phyloP scores from a whole-genome alignment of 1,139 yeast species.

The Candida frijolesensis region DNA sequence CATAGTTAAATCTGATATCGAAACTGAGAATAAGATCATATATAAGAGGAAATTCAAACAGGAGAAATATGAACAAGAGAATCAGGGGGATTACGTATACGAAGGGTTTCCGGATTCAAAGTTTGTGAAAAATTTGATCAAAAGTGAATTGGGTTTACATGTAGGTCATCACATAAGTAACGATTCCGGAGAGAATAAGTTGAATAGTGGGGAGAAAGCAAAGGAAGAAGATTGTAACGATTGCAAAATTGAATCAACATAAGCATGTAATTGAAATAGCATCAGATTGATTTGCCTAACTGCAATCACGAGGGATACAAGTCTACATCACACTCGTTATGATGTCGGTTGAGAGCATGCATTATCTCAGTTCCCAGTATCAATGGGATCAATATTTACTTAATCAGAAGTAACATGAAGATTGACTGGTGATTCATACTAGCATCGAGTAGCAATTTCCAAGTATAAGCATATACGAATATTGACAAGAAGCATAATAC shows the following conservation, averaged over 20 bases:
- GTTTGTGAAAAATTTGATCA: slow-evolving; percentile 38
- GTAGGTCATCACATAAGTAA: slow-evolving; percentile 29
- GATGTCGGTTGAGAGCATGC: no score
- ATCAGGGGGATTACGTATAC: slow-evolving; percentile 33
- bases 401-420: no score
- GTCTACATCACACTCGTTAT: no score
- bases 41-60: slow-evolving; percentile 43
- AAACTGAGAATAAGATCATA: slow-evolving; percentile 22
- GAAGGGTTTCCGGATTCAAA: slow-evolving; percentile 53
- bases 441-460: no score
- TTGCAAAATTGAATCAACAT: slow-evolving; percentile 9
- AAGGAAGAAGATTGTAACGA: slow-evolving; percentile 9
- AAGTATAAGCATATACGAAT: no score
- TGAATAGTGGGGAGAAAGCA: slow-evolving; percentile 11
- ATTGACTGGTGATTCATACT: no score
- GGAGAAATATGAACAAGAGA: slow-evolving; percentile 19
- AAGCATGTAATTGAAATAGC: no score
- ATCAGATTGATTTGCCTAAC: no score
- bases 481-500: no score
- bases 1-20: slow-evolving; percentile 12
- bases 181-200: slow-evolving; percentile 6
- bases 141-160: slow-evolving; percentile 30
- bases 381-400: no score
- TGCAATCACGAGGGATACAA: no score
- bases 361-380: no score